Conservation (phyloP, 169 alveolate genomes). For the Plasmodium yoelii region DNA sequence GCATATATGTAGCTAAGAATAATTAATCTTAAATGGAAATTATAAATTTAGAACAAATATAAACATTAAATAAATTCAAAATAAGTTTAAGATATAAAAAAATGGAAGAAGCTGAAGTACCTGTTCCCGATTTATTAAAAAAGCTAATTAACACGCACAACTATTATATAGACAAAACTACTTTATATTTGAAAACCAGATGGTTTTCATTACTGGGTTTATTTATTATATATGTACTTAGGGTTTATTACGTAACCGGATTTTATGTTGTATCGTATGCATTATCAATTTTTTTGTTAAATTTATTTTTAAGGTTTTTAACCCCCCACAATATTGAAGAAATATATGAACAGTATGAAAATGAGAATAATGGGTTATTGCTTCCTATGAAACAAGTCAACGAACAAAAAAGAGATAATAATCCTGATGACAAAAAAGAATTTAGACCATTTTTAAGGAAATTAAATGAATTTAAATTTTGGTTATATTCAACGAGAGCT, state of each 20-base stretch:
- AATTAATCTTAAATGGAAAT: conserved; percentile 12
- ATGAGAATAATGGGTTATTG: conserved; percentile 82
- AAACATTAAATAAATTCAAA: not conserved
- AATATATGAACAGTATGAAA: conserved; percentile 85
- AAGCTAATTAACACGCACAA: conserved; percentile 68
- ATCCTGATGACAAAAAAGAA: conserved; percentile 83
- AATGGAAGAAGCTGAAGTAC: conserved; percentile 57
- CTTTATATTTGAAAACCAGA: conserved; percentile 74
- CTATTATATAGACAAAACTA: conserved; percentile 76
- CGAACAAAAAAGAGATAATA: conserved; percentile 42
- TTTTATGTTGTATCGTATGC: conserved; percentile 85
- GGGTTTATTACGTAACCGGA: conserved; percentile 72
- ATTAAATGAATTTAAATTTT: conserved; percentile 91
- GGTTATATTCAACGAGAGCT: conserved; percentile 88
- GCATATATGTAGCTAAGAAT: conserved; percentile 18
- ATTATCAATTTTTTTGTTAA: conserved; percentile 82
- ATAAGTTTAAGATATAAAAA: conserved; percentile 7
- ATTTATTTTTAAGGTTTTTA: conserved; percentile 79
- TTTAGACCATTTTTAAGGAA: conserved; percentile 92
- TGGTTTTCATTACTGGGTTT: conserved; percentile 79
- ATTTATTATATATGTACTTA: conserved; percentile 72
- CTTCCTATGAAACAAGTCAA: conserved; percentile 78
- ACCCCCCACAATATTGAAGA: conserved; percentile 86
- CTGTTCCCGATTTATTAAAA: conserved; percentile 34
- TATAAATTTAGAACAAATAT: conserved; percentile 3